These are phyloP conservation scores for Prunus fruticosa DNA, from an alignment of 306 rosid species.

Conservation along the genomic window DNA sequence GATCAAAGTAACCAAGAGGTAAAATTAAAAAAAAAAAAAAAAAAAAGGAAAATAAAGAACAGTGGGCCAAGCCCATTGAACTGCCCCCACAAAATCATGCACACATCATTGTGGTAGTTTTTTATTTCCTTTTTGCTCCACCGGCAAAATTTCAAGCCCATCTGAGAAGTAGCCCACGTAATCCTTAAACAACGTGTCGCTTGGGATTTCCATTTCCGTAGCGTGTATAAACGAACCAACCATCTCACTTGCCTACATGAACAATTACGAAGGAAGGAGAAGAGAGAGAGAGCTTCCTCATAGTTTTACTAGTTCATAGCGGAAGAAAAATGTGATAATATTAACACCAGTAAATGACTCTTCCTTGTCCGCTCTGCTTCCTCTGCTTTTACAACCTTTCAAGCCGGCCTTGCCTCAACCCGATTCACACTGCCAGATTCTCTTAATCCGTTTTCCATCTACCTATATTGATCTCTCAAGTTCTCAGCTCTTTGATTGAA, in stretches of 20 bases:
- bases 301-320: not conserved
- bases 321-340: constrained; percentile 13
- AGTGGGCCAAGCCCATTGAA: constrained; percentile 56
- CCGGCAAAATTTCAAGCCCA: constrained; percentile 34
- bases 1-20: not conserved
- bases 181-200: constrained; percentile 27
- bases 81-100: constrained; percentile 67
- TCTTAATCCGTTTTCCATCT: not conserved
- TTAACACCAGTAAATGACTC: constrained; percentile 31
- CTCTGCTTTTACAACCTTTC: constrained; percentile 16
- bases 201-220: not conserved
- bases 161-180: constrained; percentile 30
- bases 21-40: not conserved
- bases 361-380: constrained; percentile 37
- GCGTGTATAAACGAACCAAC: constrained; percentile 24
- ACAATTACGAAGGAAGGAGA: not conserved
- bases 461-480: not conserved
- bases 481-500: constrained; percentile 18
- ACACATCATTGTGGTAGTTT: constrained; percentile 28
- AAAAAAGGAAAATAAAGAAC: not conserved
- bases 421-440: constrained; percentile 1
- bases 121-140: no score
- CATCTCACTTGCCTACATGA: not conserved
- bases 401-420: constrained; percentile 31
- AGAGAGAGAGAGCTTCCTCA: not conserved